Evolutionary conservation across 2,329 filamentous ascomycete species (phyloP), one percentile per base, ranked within the genome.

Genomic region (Raffaelea arxii): DNA sequence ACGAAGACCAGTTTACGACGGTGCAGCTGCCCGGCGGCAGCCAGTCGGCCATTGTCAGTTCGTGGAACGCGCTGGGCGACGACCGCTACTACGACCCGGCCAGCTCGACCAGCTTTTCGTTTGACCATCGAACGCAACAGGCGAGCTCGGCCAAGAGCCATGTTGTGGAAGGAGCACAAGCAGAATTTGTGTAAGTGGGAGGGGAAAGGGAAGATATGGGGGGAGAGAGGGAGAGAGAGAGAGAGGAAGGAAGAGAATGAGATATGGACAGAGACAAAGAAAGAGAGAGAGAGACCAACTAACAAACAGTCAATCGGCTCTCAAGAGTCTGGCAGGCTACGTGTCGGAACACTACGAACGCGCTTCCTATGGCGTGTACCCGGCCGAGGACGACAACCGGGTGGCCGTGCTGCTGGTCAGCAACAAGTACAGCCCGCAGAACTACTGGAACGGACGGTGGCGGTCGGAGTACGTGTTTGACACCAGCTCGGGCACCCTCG

Each of bases 361-460:
- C 57, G 84, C 83, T 45, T 80, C 85, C 12, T 84, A 84, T 55
- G 88, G 90, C 54, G 86, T 87, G 42, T 96, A 86, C 63, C 87
- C 91, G 11, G 81, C 80, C 55, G 78, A 87, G 56, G 73, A 83
- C 53, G 86, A 91, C 62, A 77, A 78, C 24, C 80, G 82, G 56
- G 67, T 97, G 50, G 87, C 89, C 41, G 73, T 96, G 53, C 67
- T 94, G 46, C 80, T 95, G 43, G 90, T 95, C 42, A 86, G 90
- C 47, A 96, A 92, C 72, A 96, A 96, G 66, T 97, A 97, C 72
- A 94, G 86, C 58, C 92, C 94, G 7, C 88, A 90, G 63, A 98
- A 98, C 74, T 98, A 89, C 75, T 97, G 92, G 89, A 97, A 96
- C 68, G 92, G 92, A 52, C 88, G 92, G 52, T 98, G 92, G 87